phyloP scores from a whole-genome alignment of 108 stramenopile species.

The Hondaea fermentalgiana region DNA sequence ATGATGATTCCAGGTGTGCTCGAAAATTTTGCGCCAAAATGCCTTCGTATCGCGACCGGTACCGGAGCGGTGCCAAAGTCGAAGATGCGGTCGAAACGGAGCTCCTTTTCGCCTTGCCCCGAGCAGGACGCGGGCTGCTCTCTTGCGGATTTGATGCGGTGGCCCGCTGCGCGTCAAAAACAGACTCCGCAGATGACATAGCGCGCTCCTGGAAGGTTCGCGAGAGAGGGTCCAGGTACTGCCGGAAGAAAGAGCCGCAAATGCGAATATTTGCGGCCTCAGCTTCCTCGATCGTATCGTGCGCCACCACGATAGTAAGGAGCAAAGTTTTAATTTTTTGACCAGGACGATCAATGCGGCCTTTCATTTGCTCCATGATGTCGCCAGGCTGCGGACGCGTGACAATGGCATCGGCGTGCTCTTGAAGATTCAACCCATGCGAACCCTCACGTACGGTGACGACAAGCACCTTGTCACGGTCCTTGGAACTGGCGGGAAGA shows the following conservation, averaged over 20 bases:
- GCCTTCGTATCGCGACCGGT: not conserved
- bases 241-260: not conserved
- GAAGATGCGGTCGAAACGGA: no score
- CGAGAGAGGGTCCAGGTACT: not conserved
- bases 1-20: not conserved
- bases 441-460: not conserved
- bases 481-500: not conserved
- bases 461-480: not conserved
- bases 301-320: not conserved
- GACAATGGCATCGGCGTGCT: not conserved
- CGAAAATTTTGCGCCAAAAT: not conserved
- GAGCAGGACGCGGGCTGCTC: not conserved
- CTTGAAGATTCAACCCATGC: not conserved
- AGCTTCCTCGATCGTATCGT: not conserved
- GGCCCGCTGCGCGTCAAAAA: not conserved
- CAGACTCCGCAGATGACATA: not conserved
- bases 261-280: not conserved
- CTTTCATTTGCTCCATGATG: not conserved
- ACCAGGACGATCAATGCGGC: not conserved
- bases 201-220: not conserved
- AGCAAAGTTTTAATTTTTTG: not conserved
- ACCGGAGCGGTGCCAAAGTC: not conserved
- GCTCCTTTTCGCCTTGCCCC: no score
- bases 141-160: not conserved
- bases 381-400: not conserved